A percentile compares a stretch with the other conserved stretches of the same genome.
Conservation (phyloP, 345 rosid genomes). For the Viola odorata region DNA sequence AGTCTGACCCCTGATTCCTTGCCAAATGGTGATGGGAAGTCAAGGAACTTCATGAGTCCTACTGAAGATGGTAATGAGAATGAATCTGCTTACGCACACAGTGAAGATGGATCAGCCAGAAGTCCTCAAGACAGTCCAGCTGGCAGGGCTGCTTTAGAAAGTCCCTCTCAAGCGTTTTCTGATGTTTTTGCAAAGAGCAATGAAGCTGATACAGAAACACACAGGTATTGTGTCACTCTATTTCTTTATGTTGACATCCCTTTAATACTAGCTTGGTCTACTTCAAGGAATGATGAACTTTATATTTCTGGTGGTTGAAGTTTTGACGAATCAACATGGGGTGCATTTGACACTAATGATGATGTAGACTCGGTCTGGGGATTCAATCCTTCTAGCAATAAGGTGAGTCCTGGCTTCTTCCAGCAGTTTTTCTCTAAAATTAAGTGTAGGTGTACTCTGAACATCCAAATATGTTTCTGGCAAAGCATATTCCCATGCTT, state of each 20-base stretch:
- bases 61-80: constrained; percentile 46
- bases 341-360: constrained; percentile 84
- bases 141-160: constrained; percentile 52
- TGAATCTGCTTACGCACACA: constrained; percentile 54
- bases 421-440: not conserved
- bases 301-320: constrained; percentile 32
- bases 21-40: constrained; percentile 44
- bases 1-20: constrained; percentile 44
- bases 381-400: constrained; percentile 51
- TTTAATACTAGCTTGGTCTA: not conserved
- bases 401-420: constrained; percentile 45
- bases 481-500: not conserved
- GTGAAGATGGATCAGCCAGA: constrained; percentile 80
- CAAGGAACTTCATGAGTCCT: constrained; percentile 25
- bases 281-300: constrained; percentile 1
- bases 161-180: constrained; percentile 62
- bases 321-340: constrained; percentile 92
- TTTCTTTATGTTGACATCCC: not conserved
- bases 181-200: constrained; percentile 53
- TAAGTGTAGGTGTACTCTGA: not conserved
- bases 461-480: not conserved
- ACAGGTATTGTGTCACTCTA: constrained; percentile 28
- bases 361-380: constrained; percentile 96
- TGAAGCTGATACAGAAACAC: constrained; percentile 53
- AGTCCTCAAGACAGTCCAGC: constrained; percentile 79